phyloP scores from a whole-genome alignment of 306 rosid genomes.

The Oemleria cerasiformis region DNA sequence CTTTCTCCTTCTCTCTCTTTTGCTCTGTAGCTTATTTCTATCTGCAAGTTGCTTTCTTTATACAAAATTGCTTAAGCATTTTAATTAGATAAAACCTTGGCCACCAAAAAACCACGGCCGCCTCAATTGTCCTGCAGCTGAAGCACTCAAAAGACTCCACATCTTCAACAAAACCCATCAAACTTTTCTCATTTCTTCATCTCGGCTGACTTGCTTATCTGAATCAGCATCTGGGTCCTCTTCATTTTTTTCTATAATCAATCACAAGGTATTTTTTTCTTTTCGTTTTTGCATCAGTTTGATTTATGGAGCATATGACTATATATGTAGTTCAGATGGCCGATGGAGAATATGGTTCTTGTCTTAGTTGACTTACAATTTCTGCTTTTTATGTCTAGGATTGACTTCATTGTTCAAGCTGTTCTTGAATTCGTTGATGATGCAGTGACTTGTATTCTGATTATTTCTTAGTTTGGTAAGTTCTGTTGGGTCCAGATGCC shows the following conservation, averaged over 20 bases:
- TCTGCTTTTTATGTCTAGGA: background rate
- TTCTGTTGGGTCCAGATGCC: background rate
- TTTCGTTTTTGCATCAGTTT: background rate
- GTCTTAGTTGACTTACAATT: background rate
- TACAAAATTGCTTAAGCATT: background rate
- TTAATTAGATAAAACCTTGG: background rate
- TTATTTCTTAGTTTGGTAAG: background rate
- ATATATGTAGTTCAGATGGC: background rate
- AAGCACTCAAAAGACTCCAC: background rate
- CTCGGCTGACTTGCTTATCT: slow-evolving; percentile 25
- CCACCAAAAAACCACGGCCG: slow-evolving; percentile 23
- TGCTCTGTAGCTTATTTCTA: background rate
- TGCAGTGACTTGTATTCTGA: background rate
- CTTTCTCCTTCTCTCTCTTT: background rate
- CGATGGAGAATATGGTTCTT: background rate
- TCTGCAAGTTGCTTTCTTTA: slow-evolving; percentile 14
- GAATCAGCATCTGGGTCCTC: slow-evolving; percentile 18
- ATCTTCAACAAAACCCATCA: slow-evolving; percentile 9
- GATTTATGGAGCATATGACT: background rate
- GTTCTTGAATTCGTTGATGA: background rate
- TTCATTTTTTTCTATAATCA: slow-evolving; percentile 1
- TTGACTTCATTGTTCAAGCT: background rate
- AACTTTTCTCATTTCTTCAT: slow-evolving; percentile 12
- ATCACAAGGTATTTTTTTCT: slow-evolving; percentile 26
- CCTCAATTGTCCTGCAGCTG: slow-evolving; percentile 20